Base-by-base conservation (phyloP, 306 rosid species). In the Casuarina equisetifolia region DNA sequence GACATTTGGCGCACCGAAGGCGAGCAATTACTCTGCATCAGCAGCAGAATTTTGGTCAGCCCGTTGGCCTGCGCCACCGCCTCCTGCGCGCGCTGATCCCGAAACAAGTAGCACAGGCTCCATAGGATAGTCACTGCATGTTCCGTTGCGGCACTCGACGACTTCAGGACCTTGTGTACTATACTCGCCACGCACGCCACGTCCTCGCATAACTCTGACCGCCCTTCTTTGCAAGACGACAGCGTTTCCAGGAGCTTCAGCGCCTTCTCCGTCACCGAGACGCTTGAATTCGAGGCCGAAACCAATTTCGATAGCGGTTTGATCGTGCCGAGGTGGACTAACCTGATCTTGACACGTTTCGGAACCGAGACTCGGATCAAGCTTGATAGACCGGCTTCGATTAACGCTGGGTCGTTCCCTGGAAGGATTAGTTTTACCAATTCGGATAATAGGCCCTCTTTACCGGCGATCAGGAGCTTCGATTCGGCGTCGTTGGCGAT, bases 1-100 rank as follows among this genome's bases (percentile, higher is more conserved):
- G 91, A 85, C 98, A 94, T 94, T 83, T 88, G 93, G 7, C 98
- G 80, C 6, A 89, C 91, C 12, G 83, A 48, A 0, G 91, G 87
- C 20, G 97, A 76, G 78, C 98, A 95, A 82, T 95, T 90, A 54
- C 94, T 92, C 86, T 95, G 99, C 96, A 95, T 92, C 76, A 95
- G 69, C 69, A 95, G 89, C 78, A 95, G 78, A 39, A 92, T 90
- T 88, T 92, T 95, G 1, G 99, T 89, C 62, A 90, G 83, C 0
- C 99, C 99, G 2, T 95, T 91, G 0, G 97, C 96, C 69, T 81
- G 84, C 2, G 88, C 87, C 59, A 91, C 91, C 4, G 89, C 86
- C 51, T 91, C 93, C 35, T 87, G 95, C 9, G 97, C 97, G 70
- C 76, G 84, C 69, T 86, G 79, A 67, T 89, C 93, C 2, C 97